Conservation (phyloP, 345 rosid genomes). For the Eucalyptus pauciflora region DNA sequence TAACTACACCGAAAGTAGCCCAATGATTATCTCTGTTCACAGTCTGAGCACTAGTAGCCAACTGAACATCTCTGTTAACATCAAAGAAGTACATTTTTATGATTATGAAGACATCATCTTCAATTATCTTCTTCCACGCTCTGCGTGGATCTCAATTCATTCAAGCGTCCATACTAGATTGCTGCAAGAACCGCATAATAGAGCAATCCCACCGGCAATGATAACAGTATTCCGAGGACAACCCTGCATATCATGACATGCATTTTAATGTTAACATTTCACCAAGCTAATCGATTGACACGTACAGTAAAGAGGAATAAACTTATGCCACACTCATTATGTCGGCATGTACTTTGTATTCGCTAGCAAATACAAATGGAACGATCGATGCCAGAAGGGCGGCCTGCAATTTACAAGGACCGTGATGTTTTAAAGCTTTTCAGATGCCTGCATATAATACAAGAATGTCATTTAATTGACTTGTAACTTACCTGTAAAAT, state of each 20-base stretch:
- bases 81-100: background rate
- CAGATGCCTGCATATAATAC: background rate
- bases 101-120: background rate
- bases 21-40: background rate
- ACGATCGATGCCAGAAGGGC: constrained; percentile 62
- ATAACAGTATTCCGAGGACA: constrained; percentile 32
- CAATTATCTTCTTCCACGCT: background rate
- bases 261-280: background rate
- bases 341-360: constrained; percentile 57
- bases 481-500: background rate
- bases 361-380: constrained; percentile 67
- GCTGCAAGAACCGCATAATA: constrained; percentile 12
- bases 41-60: background rate
- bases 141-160: background rate
- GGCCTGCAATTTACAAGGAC: constrained; percentile 19
- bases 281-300: background rate
- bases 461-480: background rate
- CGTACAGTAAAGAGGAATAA: background rate
- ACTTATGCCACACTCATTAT: constrained; percentile 68
- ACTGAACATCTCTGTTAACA: no score
- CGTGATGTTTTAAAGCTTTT: background rate
- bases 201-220: constrained; percentile 33
- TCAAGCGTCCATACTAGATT: background rate
- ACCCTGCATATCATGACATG: constrained; percentile 13
- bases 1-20: background rate